Conservation (phyloP, 2,329 filamentous ascomycete species). For the Cladosporium sp. region DNA sequence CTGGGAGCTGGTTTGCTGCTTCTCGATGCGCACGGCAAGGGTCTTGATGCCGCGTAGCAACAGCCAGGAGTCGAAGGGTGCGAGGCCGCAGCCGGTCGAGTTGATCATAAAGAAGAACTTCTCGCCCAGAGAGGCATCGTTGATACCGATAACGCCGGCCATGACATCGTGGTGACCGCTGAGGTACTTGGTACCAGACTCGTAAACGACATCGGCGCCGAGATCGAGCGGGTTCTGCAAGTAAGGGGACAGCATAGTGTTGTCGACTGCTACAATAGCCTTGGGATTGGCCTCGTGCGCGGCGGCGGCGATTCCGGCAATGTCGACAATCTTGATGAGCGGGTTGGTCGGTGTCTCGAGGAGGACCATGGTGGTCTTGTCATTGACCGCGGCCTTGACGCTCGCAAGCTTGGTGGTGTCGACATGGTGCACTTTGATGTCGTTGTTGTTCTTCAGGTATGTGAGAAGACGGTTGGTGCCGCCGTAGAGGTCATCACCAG, state of each 20-base stretch:
- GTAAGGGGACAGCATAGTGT: slow-evolving; percentile 97
- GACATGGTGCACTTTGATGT: slow-evolving; percentile 91
- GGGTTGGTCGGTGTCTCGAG: slow-evolving; percentile 97
- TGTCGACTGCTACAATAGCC: slow-evolving; percentile 87
- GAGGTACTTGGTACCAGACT: slow-evolving; percentile 95
- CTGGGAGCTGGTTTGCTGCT: slow-evolving; percentile 90
- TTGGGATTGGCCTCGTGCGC: slow-evolving; percentile 72
- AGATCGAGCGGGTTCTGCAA: slow-evolving; percentile 89
- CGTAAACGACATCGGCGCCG: slow-evolving; percentile 93
- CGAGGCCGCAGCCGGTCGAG: slow-evolving; percentile 85
- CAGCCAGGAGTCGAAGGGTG: slow-evolving; percentile 93
- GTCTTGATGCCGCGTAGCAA: slow-evolving; percentile 96
- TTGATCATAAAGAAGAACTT: slow-evolving; percentile 97
- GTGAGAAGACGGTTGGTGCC: slow-evolving; percentile 91
- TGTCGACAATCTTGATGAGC: slow-evolving; percentile 95
- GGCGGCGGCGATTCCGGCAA: slow-evolving; percentile 68
- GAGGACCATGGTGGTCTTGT: slow-evolving; percentile 90
- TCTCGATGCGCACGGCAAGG: slow-evolving; percentile 95
- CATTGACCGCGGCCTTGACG: slow-evolving; percentile 61
- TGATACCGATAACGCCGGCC: slow-evolving; percentile 92
- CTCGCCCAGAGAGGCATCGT: slow-evolving; percentile 73
- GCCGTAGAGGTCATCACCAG: slow-evolving; percentile 93
- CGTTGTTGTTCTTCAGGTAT: slow-evolving; percentile 81
- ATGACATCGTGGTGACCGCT: slow-evolving; percentile 98
- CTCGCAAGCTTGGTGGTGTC: slow-evolving; percentile 77